Conservation (phyloP, 73 alveolate genomes). For the Blepharisma stoltei region DNA sequence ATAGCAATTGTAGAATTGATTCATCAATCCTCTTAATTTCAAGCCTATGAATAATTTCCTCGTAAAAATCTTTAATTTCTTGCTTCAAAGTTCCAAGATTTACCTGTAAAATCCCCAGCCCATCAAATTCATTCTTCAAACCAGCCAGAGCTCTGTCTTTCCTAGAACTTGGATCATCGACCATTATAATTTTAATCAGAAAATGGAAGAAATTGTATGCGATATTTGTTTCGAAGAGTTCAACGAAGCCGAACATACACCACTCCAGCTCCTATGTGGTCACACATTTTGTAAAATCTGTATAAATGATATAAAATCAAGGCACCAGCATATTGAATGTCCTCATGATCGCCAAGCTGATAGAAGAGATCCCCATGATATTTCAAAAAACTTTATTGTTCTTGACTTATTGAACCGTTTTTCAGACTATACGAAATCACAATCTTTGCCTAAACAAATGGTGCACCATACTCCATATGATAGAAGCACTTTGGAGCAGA, state of each 20-base stretch:
- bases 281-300: slow-evolving; percentile 23
- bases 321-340: not conserved
- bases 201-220: slow-evolving; percentile 22
- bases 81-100: too few relatives aligned
- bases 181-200: not conserved
- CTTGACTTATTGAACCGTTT: slow-evolving; percentile 12
- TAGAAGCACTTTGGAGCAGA: slow-evolving; percentile 13
- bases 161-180: too few relatives aligned
- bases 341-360: slow-evolving; percentile 7
- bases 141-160: too few relatives aligned
- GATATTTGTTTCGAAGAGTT: slow-evolving; percentile 27
- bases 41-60: too few relatives aligned
- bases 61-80: too few relatives aligned
- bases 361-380: not conserved
- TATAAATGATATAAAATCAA: slow-evolving; percentile 1
- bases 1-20: too few relatives aligned
- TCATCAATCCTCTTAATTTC: too few relatives aligned
- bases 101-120: too few relatives aligned
- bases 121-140: too few relatives aligned
- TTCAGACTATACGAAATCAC: slow-evolving; percentile 14
- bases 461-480: slow-evolving; percentile 15
- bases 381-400: not conserved
- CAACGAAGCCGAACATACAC: not conserved
- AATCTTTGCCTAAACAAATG: slow-evolving; percentile 3
- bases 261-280: slow-evolving; percentile 12